A percentile compares a stretch with the other conserved stretches of the same genome.
Conservation (phyloP, 176 grass and related monocot genomes). For the Hordeum marinum region DNA sequence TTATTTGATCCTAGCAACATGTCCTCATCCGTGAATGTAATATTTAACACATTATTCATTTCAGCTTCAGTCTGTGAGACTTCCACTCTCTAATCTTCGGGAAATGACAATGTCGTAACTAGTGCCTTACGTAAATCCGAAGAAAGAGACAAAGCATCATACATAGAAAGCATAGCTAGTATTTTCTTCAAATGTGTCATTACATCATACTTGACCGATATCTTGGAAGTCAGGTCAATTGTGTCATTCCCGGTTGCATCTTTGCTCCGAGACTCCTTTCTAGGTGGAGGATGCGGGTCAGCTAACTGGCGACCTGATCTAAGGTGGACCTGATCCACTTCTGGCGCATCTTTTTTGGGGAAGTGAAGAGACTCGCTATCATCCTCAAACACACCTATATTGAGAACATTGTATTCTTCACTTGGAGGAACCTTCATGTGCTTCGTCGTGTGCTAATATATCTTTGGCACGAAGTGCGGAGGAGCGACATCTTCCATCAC, state of each 20-base stretch:
- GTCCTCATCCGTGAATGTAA: not conserved
- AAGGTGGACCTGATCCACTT: not conserved
- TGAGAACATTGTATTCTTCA: not conserved
- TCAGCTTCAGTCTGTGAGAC: not conserved
- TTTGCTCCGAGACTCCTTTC: too few species aligned
- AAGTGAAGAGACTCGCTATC: not conserved
- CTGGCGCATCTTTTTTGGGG: not conserved
- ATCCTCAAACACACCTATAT: not conserved
- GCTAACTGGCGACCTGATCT: not conserved
- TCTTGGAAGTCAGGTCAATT: too few species aligned
- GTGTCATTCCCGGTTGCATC: not conserved
- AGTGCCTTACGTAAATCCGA: not conserved
- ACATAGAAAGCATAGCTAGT: not conserved
- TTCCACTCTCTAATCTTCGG: not conserved
- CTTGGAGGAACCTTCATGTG: too few species aligned
- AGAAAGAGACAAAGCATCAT: not conserved
- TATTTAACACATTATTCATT: not conserved
- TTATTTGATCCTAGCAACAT: not conserved
- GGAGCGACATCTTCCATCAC: too few species aligned
- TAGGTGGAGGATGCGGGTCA: too few species aligned
- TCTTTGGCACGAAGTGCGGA: too few species aligned
- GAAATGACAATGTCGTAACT: not conserved
- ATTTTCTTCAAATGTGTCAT: not conserved
- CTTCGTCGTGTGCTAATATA: too few species aligned
- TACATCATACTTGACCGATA: not conserved